A percentile compares a stretch with the other conserved stretches of the same genome.
Evolutionary conservation across 108 stramenopile species (phyloP).

Genomic region (Discostella pseudostelligera): DNA sequence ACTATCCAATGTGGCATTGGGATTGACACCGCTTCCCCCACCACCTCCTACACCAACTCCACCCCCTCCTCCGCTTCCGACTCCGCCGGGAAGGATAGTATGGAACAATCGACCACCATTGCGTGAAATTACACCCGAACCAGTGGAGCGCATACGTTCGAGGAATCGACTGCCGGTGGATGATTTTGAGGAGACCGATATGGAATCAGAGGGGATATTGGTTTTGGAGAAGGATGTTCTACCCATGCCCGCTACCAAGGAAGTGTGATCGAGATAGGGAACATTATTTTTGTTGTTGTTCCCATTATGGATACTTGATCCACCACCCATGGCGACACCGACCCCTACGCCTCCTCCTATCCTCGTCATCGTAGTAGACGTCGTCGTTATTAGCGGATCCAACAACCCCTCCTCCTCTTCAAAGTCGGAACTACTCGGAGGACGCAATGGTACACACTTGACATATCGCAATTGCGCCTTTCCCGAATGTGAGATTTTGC

Average conservation of each 20-base stretch:
- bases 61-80: not conserved
- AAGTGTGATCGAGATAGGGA: not conserved
- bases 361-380: no score
- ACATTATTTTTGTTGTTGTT: no score
- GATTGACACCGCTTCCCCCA: not conserved
- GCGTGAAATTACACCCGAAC: not conserved
- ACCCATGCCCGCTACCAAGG: not conserved
- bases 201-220: slow-evolving; percentile 10
- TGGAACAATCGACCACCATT: not conserved
- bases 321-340: no score
- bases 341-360: no score
- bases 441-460: slow-evolving; percentile 57
- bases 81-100: not conserved
- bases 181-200: slow-evolving; percentile 29
- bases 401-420: slow-evolving; percentile 21
- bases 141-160: slow-evolving; percentile 18
- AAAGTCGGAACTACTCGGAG: slow-evolving; percentile 39
- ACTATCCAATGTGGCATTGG: no score
- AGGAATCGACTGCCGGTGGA: slow-evolving; percentile 19
- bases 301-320: no score
- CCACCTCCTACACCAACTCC: not conserved
- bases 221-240: not conserved
- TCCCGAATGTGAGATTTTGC: slow-evolving; percentile 86
- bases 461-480: slow-evolving; percentile 81
- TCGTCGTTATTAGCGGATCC: no score